Evolutionary conservation across 192 early-diverging fungal genomes (phyloP), one percentile per base, ranked within the genome.

Genomic region (Backusella liffmaniae): DNA sequence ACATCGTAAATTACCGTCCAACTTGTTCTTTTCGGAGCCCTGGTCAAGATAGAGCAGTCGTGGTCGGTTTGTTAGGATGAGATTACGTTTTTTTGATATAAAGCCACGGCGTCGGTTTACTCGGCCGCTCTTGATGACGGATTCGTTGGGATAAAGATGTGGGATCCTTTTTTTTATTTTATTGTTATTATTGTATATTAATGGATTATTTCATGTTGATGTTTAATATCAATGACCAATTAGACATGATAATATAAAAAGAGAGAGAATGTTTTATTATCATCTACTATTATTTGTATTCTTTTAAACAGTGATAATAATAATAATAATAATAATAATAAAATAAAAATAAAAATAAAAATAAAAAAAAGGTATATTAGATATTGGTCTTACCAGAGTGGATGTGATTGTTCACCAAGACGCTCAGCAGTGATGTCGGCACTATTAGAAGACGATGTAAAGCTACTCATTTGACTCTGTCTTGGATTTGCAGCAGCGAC

Each of bases 1-100:
- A 70, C 67, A 74, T 4, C 77, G 35, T n/a, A 79, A 34, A 5
- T 73, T 36, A 1, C 84, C 87, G 49, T 83, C 75, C 13, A 76
- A 67, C 16, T 53, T 67, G 23, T 75, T 69, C 7, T 53, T 46
- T 1, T 44, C 83, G 73, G 89, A 85, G 21, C 84, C 85, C 73
- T 89, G 83, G 51, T 93, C 92, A 69, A 89, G 86, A 70, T 92
- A 91, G 3, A 88, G 70, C 59, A 94, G 79, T 5, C 93, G 85
- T 36, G 92, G 92, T 37, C 82, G 77, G 72, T 93, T 90, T 1
- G 92, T 93, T 67, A 94, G 77, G n/a, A 93, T 82, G 39, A 94
- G 66, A 37, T 88, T 84, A 16, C 88, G 66, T 44, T 87, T 89
- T 62, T 88, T 92, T 12, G 85, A 80, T 51, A 88, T 86, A 34